Percentiles rank a stretch among this genome's conserved stretches.
phyloP scores from a whole-genome alignment of 371 early-diverging fungal genomes.

The Mucor lusitanicus region DNA sequence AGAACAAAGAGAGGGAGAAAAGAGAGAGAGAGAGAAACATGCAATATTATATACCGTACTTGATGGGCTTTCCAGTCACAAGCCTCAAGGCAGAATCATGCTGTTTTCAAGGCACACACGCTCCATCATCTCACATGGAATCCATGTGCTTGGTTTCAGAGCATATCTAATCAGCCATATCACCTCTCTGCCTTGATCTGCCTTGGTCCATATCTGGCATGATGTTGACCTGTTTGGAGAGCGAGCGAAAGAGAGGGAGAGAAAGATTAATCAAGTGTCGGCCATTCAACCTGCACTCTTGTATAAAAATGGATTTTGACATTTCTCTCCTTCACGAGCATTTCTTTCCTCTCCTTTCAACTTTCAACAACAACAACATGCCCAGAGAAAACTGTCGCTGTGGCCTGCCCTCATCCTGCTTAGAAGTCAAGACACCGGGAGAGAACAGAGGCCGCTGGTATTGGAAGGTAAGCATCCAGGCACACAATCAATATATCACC shows the following conservation, averaged over 20 bases:
- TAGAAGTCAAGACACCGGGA: constrained; percentile 16
- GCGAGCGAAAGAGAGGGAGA: too few relatives aligned
- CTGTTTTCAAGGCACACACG: too few relatives aligned
- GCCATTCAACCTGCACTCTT: background rate
- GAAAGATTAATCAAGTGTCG: background rate
- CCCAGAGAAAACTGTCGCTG: constrained; percentile 9
- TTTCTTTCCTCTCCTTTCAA: background rate
- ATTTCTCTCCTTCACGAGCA: background rate
- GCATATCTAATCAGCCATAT: too few relatives aligned
- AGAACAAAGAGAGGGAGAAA: background rate
- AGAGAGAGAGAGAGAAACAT: background rate
- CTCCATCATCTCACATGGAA: too few relatives aligned
- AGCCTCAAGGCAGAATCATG: too few relatives aligned
- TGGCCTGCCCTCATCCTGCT: background rate
- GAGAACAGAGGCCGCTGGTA: constrained; percentile 38
- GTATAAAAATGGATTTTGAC: background rate
- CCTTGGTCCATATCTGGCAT: too few relatives aligned
- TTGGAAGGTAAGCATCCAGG: constrained; percentile 23
- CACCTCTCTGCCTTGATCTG: too few relatives aligned
- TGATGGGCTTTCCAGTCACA: background rate
- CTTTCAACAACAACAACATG: background rate
- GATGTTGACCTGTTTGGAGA: too few relatives aligned
- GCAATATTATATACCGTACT: too few relatives aligned
- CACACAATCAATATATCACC: too few relatives aligned
- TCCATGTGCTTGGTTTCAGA: too few relatives aligned